These are phyloP conservation scores for Martensiomyces pterosporus DNA, from an alignment of 192 early-diverging fungal genomes.

Conservation along the genomic window DNA sequence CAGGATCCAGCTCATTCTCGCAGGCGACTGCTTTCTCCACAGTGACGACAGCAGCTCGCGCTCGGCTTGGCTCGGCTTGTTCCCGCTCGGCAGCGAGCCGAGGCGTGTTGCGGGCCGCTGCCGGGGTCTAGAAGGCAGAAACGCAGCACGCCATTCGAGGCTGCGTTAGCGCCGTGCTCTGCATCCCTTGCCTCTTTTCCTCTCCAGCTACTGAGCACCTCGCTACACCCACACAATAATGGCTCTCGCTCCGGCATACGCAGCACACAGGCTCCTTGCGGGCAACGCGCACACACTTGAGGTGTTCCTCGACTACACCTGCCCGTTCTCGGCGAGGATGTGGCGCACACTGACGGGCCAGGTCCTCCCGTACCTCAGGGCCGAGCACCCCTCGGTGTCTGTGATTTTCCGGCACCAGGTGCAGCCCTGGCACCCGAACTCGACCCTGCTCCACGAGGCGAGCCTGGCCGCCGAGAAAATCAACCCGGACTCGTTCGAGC, in stretches of 20 bases:
- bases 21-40: too few relatives aligned
- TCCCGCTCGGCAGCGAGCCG: too few relatives aligned
- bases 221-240: slow-evolving; percentile 2
- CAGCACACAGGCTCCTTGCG: slow-evolving; percentile 19
- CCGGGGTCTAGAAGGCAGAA: too few relatives aligned
- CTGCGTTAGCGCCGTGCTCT: too few relatives aligned
- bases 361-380: slow-evolving; percentile 53
- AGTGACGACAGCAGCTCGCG: too few relatives aligned
- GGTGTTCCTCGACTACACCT: slow-evolving; percentile 48
- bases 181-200: too few relatives aligned
- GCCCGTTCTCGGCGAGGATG: slow-evolving; percentile 65
- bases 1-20: too few relatives aligned
- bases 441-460: slow-evolving; percentile 72
- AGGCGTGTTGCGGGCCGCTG: too few relatives aligned
- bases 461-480: slow-evolving; percentile 65
- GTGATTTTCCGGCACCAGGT: slow-evolving; percentile 78
- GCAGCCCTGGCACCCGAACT: slow-evolving; percentile 80
- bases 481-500: slow-evolving; percentile 52
- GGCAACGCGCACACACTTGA: slow-evolving; percentile 31
- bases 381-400: slow-evolving; percentile 47
- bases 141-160: too few relatives aligned
- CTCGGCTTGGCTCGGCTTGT: too few relatives aligned
- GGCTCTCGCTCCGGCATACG: slow-evolving; percentile 27
- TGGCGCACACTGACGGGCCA: slow-evolving; percentile 51
- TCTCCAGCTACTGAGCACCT: too few relatives aligned